Evolutionary conservation across 2,329 filamentous ascomycete genomes (phyloP).

Genomic region (Arthrobotrys entomopaga): DNA sequence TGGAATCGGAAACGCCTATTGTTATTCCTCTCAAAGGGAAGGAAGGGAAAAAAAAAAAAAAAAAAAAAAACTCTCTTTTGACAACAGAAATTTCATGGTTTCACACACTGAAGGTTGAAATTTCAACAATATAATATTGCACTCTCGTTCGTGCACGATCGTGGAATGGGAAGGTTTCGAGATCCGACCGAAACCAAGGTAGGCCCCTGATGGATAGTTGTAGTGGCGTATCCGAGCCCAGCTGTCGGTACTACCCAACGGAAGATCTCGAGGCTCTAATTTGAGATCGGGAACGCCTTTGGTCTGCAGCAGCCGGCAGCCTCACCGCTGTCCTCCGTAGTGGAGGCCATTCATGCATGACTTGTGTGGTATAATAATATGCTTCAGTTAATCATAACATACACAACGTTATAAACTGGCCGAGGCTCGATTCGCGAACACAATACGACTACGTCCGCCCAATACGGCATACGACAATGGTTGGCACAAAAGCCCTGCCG

Average conservation of each 20-base stretch:
- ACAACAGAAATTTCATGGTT: constrained; percentile 1
- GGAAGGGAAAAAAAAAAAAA: neutral
- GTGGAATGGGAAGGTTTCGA: constrained; percentile 27
- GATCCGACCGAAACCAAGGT: constrained; percentile 47
- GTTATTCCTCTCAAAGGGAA: constrained; percentile 12
- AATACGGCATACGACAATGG: too few relatives aligned
- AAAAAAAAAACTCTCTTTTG: neutral
- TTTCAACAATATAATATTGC: constrained; percentile 1
- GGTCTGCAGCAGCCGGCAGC: too few relatives aligned
- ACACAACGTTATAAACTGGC: constrained; percentile 31
- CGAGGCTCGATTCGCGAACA: constrained; percentile 38
- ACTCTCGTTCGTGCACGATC: constrained; percentile 2
- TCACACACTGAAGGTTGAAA: constrained; percentile 21
- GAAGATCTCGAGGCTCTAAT: constrained; percentile 41
- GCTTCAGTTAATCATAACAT: neutral
- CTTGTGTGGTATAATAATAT: too few relatives aligned
- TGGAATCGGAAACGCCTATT: constrained; percentile 22
- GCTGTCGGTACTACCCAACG: constrained; percentile 35
- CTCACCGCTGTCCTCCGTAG: too few relatives aligned
- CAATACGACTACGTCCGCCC: neutral
- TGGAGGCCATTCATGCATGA: too few relatives aligned
- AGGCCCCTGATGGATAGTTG: constrained; percentile 22
- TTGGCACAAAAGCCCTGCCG: too few relatives aligned
- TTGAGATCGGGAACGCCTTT: constrained; percentile 39
- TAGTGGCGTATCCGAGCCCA: constrained; percentile 33